Base-by-base conservation (phyloP, 2,329 filamentous ascomycete genomes). In the Phyllosticta paracitricarpa region DNA sequence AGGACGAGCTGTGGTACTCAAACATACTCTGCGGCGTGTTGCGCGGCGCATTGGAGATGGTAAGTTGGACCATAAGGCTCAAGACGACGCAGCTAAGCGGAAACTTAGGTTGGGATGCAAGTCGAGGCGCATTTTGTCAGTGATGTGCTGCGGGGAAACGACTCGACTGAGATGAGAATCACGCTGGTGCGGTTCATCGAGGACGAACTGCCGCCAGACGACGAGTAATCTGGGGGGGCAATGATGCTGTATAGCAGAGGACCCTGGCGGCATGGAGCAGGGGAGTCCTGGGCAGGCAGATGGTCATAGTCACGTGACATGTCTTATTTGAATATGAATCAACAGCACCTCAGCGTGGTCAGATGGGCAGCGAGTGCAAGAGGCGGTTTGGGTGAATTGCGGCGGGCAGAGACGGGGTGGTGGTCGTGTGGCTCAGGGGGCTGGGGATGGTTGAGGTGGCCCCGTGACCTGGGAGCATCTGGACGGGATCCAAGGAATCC, bases 1-100 rank as follows among this genome's bases (percentile, higher is more conserved):
- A 99, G 75, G 92, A 97, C 70, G 93, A 97, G 77, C 79, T 99
- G 51, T 99, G 94, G 94, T 99, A 95, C 75, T 97, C 91, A 4
- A 99, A 97, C 75, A 95, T 99, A 62, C 82, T 97, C 53, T 97
- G 94, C 68, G 94, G 94, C 53, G 89, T 99, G 53, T 78, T 99
- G 64, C 82, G 94, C 67, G 94, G 94, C 14, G 88, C 93, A 1
- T 76, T 99, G 63, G 94, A 99, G 75, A 99, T 99, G 94, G 93
- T 97, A 70, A 66, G 77, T 22, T 63, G 5, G n/a, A 5, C 19
- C 35, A 10, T 25, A 12, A 12, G 19, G 7, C 22, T 10, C 24
- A 28, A 10, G 24, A 48, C 19, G n/a, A 40, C 33, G 51, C 52
- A 7, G 58, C 58, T 61, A 35, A 61, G n/a, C 52, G 33, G 1